Percentiles rank a stretch among this genome's conserved stretches.
These are phyloP conservation scores for Helminthosporium solani DNA, from an alignment of 2,329 filamentous ascomycete genomes.

Conservation along the genomic window DNA sequence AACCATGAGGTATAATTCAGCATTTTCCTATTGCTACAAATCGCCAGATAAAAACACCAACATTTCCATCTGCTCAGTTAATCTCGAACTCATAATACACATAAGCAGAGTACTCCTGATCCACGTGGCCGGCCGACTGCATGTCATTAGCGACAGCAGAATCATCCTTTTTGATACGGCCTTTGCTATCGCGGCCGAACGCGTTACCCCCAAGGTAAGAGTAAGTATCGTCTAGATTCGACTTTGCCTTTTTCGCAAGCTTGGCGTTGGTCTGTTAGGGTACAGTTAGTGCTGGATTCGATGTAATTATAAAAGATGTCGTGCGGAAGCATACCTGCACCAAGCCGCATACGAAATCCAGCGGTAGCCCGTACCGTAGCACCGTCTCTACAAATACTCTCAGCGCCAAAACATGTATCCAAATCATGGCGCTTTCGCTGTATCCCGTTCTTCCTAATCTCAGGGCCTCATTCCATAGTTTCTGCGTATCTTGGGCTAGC, in stretches of 20 bases:
- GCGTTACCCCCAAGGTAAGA: constrained; percentile 94
- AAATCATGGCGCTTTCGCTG: constrained; percentile 94
- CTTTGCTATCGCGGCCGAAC: constrained; percentile 90
- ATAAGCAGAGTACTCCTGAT: constrained; percentile 90
- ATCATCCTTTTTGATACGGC: constrained; percentile 87
- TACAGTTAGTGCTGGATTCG: constrained; percentile 1
- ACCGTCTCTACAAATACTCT: constrained; percentile 97
- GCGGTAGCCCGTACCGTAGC: constrained; percentile 87
- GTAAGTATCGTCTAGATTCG: constrained; percentile 73
- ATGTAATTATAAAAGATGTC: not conserved
- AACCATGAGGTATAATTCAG: too few species aligned
- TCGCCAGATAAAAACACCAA: too few species aligned
- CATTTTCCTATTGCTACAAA: too few species aligned
- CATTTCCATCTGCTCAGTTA: not conserved
- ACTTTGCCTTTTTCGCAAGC: constrained; percentile 68
- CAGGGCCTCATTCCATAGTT: constrained; percentile 89
- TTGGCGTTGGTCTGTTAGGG: constrained; percentile 86
- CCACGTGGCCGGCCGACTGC: constrained; percentile 69
- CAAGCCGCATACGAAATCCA: constrained; percentile 83
- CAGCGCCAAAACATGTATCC: constrained; percentile 87
- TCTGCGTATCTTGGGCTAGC: constrained; percentile 80
- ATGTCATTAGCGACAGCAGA: constrained; percentile 76
- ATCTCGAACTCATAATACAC: constrained; percentile 97
- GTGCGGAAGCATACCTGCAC: constrained; percentile 63
- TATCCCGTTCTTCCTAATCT: constrained; percentile 87